Base-by-base conservation (phyloP, 1,139 yeast genomes). In the Lodderomyces oxycetoniae region DNA sequence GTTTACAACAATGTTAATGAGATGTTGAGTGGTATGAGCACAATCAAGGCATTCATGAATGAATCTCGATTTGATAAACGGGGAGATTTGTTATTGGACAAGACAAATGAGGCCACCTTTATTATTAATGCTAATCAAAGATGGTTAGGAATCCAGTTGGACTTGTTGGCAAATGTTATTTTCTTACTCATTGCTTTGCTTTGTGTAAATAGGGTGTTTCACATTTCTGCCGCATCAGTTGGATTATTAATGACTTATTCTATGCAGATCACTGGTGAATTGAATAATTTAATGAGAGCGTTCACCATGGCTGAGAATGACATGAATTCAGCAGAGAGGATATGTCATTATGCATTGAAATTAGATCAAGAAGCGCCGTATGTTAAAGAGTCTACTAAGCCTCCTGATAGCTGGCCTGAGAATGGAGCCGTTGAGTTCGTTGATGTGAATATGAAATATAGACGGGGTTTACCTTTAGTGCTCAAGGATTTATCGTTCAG, bases 251-350 rank as follows among this genome's bases (percentile, higher is more conserved):
- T 85, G 32, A 72, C 87, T 1, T 79, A 77, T 52, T 71, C 74
- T 14, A 55, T 75, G 32, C 68, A 66, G 37, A 61, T 77, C 35
- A 69, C 77, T 2, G 67, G 71, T 23, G 59, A 64, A 36, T 59
- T 77, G 40, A 60, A 73, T 3, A 52, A 72, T 53, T 57, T 74
- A 38, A 55, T 77, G 33, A 61, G 78, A 50, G 63, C 79, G 4
- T 57, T 65, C 40, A 83, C 94, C 1, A 79, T 78, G 49, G 74
- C 82, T 20, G 95, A 86, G 53, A 85, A 83, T 56, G 82, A 81
- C 50, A 74, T 86, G 87, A 84, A 83, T 49, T 78, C 93, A 5
- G 91, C 80, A n/a, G 95, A 87, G 59, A 72, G 96, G 52, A 58
- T 87, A 34, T 70, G 76, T 41, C 73, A 79, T 37, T 85, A 85